Evolutionary conservation across 306 rosid genomes (phyloP).

Genomic region (Quercus dentata): DNA sequence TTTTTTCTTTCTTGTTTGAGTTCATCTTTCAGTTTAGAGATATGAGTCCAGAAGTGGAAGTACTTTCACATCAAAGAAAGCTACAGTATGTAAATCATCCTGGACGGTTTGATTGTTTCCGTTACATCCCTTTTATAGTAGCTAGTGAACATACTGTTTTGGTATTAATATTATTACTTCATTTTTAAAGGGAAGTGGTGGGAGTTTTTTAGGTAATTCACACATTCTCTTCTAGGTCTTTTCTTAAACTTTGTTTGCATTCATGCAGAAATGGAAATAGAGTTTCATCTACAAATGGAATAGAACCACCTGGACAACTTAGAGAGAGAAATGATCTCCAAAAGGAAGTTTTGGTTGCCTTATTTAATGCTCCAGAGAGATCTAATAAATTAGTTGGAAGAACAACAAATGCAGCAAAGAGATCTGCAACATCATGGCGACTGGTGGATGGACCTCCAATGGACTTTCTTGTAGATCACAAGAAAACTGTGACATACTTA

Average conservation of each 20-base stretch:
- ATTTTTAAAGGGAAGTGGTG: not conserved
- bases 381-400: conserved; percentile 36
- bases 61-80: conserved; percentile 30
- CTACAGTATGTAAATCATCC: conserved; percentile 24
- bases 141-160: conserved; percentile 8
- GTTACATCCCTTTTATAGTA: conserved; percentile 13
- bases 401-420: conserved; percentile 29
- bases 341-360: conserved; percentile 55
- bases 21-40: conserved; percentile 47
- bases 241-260: conserved; percentile 21
- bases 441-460: conserved; percentile 50
- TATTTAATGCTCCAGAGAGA: conserved; percentile 46
- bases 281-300: conserved; percentile 25
- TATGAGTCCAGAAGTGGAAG: conserved; percentile 29
- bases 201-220: conserved; percentile 3
- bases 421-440: conserved; percentile 30
- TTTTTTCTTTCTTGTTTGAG: conserved; percentile 14
- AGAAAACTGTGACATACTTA: conserved; percentile 28
- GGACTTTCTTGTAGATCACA: conserved; percentile 35
- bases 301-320: conserved; percentile 23
- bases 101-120: conserved; percentile 40
- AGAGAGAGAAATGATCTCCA: conserved; percentile 46
- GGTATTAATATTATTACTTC: not conserved
- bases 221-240: conserved; percentile 19
- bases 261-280: conserved; percentile 28